Conservation (phyloP, 768 basidiomycete genomes). For the Agrocybe chaxingu region DNA sequence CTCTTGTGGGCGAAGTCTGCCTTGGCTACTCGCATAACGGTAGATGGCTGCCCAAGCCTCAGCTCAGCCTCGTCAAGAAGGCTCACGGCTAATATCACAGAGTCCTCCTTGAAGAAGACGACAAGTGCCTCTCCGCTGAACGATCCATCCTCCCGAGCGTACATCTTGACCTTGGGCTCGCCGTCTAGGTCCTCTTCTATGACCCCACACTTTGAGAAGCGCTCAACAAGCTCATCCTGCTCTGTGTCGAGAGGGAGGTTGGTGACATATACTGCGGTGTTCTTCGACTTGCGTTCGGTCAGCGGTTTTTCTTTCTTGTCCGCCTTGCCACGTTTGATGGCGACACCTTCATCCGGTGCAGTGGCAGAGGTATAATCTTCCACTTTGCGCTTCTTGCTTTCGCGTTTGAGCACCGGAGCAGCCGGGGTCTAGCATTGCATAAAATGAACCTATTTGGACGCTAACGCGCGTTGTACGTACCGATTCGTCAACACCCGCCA, state of each 20-base stretch:
- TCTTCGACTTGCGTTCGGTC: slow-evolving; percentile 73
- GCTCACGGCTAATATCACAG: slow-evolving; percentile 79
- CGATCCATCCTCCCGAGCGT: slow-evolving; percentile 79
- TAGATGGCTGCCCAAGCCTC: slow-evolving; percentile 71
- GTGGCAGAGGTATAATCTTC: slow-evolving; percentile 67
- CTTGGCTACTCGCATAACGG: slow-evolving; percentile 69
- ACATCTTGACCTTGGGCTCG: slow-evolving; percentile 93
- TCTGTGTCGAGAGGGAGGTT: slow-evolving; percentile 78
- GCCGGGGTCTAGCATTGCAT: slow-evolving; percentile 66
- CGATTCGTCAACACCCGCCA: slow-evolving; percentile 91
- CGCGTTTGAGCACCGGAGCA: slow-evolving; percentile 78
- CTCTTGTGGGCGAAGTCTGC: slow-evolving; percentile 80
- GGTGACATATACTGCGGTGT: slow-evolving; percentile 90
- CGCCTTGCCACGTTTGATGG: slow-evolving; percentile 68
- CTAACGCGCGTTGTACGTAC: slow-evolving; percentile 40
- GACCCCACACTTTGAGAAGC: slow-evolving; percentile 91
- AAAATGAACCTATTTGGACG: slow-evolving; percentile 3
- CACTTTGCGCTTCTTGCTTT: slow-evolving; percentile 77
- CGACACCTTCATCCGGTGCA: slow-evolving; percentile 37
- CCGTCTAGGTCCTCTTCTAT: slow-evolving; percentile 92
- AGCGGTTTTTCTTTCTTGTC: slow-evolving; percentile 43
- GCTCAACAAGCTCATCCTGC: slow-evolving; percentile 68
- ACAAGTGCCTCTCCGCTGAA: slow-evolving; percentile 96
- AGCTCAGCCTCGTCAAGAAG: slow-evolving; percentile 92
- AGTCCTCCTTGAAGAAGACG: slow-evolving; percentile 96